Evolutionary conservation across 208 protist genomes (phyloP), one percentile per base, ranked within the genome.

Genomic region (Crithidia expoeki): DNA sequence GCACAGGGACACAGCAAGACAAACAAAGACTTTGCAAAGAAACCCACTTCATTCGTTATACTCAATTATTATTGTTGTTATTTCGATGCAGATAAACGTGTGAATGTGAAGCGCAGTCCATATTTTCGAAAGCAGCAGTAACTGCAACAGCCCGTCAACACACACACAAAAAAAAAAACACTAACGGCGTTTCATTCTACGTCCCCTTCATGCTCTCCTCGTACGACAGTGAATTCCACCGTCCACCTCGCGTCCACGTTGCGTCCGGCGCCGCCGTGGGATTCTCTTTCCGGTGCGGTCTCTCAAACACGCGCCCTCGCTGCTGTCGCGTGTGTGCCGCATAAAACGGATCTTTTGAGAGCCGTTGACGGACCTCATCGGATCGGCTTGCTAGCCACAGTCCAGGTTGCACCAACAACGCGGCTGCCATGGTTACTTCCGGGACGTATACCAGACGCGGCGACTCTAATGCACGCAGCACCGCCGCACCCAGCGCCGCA

Each of bases 381-480:
- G 67, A 30, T 4, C 77, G 61, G 2, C 59, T 74, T 46, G 85
- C 76, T 19, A 75, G 63, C 90, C 90, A 95, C 67, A 95, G 73
- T 9, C 44, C 64, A 0, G 85, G 84, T 60, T 93, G 86, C 60
- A 85, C 40, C 40, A 93, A 76, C 47, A 95, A 63, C 32, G 85
- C 90, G 14, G 73, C 79, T 44, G 88, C 79, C 52, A 81, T 65
- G 36, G 21, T 81, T 11, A 95, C 74, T 40, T 92, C 85, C 32
- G 90, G 90, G 30, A 94, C 57, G 77, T 95, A 95, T 40, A 64
- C 36, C 52, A 93, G 68, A 12, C 88, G 79, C 28, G 78, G 82
- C 33, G 90, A 90, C 10, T 79, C 76, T 17, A 95, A 47, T n/a
- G 82, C 78, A 1, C 80, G 83, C 70, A 90, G 76, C 30, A 96